Base-by-base conservation (phyloP, 139 green algal species). In the Picochlorum sp. region DNA sequence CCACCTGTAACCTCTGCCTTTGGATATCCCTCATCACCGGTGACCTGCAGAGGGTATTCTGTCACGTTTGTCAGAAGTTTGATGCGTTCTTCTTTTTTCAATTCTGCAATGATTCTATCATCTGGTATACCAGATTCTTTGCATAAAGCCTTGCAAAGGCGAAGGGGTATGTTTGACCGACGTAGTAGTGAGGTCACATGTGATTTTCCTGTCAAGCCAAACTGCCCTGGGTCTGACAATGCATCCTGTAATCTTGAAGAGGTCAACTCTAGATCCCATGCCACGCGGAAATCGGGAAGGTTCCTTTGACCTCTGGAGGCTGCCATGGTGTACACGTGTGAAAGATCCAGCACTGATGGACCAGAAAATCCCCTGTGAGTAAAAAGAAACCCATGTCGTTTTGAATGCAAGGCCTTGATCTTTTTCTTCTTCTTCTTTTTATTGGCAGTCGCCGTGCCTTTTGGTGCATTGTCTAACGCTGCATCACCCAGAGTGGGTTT, bases 331-430 rank as follows among this genome's bases (percentile, higher is more conserved):
- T 73, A 45, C 51, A 80, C 64, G 57, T 96, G 90, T 15, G 69
- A 85, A 6, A 95, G 41, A 73, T 97, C 91, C 56, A 97, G 71
- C 0, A 95, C 73, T 0, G 78, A 66, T 0, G 91, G 91, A 4
- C 90, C 90, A 20, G 73, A 88, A 75, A 75, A 92, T 24, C 84
- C 85, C 1, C 65, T 59, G 77, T 97, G 91, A 0, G 88, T 96
- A 65, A 97, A 94, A 28, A 97, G 76, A 61, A 97, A 76, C 1
- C 74, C 81, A 1, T 71, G 76, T 18, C 90, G 75, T n/a, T 76
- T 61, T 24, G 88, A 78, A n/a, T 20, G 23, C 18, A 44, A 7
- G 26, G 38, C 15, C 5, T 57, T 66, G 18, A 1, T 47, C 47
- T 44, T 58, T 61, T 21, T 45, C 51, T 75, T 31, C 45, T 64